These are phyloP conservation scores for Lipomyces japonicus DNA, from an alignment of 805 yeast species.

Conservation along the genomic window DNA sequence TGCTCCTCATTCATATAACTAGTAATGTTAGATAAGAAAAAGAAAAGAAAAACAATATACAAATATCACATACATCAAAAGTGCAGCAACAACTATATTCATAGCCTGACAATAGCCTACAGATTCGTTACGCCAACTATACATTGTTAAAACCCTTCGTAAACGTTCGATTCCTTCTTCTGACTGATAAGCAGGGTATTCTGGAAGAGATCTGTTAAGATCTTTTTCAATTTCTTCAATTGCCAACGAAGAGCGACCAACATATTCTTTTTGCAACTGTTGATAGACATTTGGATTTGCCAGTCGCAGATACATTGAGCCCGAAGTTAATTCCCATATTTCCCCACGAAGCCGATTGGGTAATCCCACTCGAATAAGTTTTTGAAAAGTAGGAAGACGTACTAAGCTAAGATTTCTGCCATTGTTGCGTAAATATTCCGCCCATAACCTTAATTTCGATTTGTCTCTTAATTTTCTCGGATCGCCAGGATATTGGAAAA, in stretches of 20 bases:
- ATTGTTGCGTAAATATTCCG: conserved; percentile 75
- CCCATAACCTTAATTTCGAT: conserved; percentile 87
- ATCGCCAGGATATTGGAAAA: conserved; percentile 86
- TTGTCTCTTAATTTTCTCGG: conserved; percentile 72
- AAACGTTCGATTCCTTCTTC: conserved; percentile 80
- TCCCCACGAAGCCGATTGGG: conserved; percentile 96
- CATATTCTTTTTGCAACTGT: conserved; percentile 55
- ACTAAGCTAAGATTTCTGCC: conserved; percentile 80
- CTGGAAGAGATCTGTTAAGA: conserved; percentile 89
- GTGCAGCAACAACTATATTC: conserved; percentile 67
- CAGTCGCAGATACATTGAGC: conserved; percentile 72
- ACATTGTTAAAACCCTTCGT: conserved; percentile 85
- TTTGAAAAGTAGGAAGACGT: conserved; percentile 71
- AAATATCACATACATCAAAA: conserved; percentile 41
- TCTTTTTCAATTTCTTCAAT: conserved; percentile 97
- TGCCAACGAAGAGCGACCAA: conserved; percentile 68
- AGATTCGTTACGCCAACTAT: conserved; percentile 95
- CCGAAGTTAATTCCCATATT: conserved; percentile 89
- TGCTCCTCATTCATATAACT: conserved; percentile 84
- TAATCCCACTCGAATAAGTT: conserved; percentile 81
- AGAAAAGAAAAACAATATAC: neutral
- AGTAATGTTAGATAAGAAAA: conserved; percentile 35
- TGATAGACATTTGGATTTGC: conserved; percentile 59
- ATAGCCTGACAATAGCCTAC: conserved; percentile 98
- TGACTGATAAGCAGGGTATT: conserved; percentile 88